Evolutionary conservation across 1,284 basidiomycete genomes (phyloP).

Genomic region (Pseudozyma tsukubaensis): DNA sequence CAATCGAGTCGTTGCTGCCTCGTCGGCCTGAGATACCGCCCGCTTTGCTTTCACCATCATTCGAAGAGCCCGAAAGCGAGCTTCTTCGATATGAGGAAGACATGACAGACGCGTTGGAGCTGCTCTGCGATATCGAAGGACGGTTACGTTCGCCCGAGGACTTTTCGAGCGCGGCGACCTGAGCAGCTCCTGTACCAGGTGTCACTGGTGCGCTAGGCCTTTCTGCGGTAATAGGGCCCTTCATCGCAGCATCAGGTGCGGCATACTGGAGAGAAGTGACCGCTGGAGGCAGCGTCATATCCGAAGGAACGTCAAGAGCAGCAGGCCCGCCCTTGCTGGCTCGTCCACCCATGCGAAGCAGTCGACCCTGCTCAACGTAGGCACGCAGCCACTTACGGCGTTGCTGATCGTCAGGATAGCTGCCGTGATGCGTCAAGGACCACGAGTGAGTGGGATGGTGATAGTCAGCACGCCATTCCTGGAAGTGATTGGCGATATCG

Average conservation of each 20-base stretch:
- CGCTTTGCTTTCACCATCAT: conserved; percentile 1
- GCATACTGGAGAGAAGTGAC: conserved; percentile 32
- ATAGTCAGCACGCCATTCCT: conserved; percentile 67
- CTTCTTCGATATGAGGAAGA: background rate
- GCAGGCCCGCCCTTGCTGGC: conserved; percentile 31
- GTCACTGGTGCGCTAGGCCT: conserved; percentile 35
- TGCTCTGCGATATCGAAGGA: conserved; percentile 22
- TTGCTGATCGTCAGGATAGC: conserved; percentile 58
- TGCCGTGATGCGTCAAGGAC: conserved; percentile 57
- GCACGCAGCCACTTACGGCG: conserved; percentile 64
- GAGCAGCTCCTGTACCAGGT: conserved; percentile 39
- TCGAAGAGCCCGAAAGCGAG: conserved; percentile 9
- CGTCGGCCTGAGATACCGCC: conserved; percentile 5
- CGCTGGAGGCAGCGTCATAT: conserved; percentile 51
- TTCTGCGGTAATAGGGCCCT: conserved; percentile 40
- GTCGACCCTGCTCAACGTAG: conserved; percentile 65
- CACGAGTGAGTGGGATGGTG: conserved; percentile 56
- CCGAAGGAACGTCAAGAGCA: conserved; percentile 28
- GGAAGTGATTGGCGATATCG: conserved; percentile 67
- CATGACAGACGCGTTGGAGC: conserved; percentile 17
- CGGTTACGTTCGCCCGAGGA: conserved; percentile 39
- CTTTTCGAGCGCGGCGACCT: conserved; percentile 42
- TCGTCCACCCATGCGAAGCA: conserved; percentile 53
- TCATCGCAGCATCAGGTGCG: conserved; percentile 19
- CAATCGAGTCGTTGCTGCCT: conserved; percentile 43